Base-by-base conservation (phyloP, 1,284 basidiomycete genomes). In the Phylloporus sp. region DNA sequence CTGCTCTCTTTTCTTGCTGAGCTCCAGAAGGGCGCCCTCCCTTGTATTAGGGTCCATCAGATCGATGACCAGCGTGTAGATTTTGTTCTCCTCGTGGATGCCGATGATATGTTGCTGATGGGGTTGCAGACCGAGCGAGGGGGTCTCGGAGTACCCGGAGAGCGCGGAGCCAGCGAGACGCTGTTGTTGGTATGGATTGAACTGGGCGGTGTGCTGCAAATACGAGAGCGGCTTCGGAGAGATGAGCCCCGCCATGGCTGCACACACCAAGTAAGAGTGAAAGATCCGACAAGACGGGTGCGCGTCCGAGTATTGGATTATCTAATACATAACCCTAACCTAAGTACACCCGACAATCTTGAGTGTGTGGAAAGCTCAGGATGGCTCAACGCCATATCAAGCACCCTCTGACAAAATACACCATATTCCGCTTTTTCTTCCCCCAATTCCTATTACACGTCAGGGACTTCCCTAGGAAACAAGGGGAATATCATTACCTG, bases 1-100 rank as follows among this genome's bases (percentile, higher is more conserved):
- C 83, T 99, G 96, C 83, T 99, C 98, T 72, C 98, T 87, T 85
- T 99, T 99, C 88, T 99, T 99, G 85, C 96, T 98, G 73, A 99
- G 85, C 84, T 99, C 98, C 62, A 99, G 86, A 65, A 98, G 83
- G 1, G 97, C 96, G 11, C 86, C 87, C 78, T 98, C 96, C 69
- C 96, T 86, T n/a, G 91, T 90, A 63, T 85, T 85, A 1, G 92
- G 91, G 76, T 93, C 91, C 85, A 94, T 88, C 39, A 96, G 83
- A 69, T 96, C 93, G 71, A 95, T 89, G 67, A 96, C 94, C 55
- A 96, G 85, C 11, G 83, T 83, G 79, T 94, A 94, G 66, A 96
- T 95, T 82, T 94, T 94, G 73, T 85, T 85, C 77, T 95, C 94
- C 72, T 95, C 94, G 80, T 80, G 87, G 66, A 74, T 80, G 71